Base-by-base conservation (phyloP, 805 yeast species). In the Candida broadrunensis region DNA sequence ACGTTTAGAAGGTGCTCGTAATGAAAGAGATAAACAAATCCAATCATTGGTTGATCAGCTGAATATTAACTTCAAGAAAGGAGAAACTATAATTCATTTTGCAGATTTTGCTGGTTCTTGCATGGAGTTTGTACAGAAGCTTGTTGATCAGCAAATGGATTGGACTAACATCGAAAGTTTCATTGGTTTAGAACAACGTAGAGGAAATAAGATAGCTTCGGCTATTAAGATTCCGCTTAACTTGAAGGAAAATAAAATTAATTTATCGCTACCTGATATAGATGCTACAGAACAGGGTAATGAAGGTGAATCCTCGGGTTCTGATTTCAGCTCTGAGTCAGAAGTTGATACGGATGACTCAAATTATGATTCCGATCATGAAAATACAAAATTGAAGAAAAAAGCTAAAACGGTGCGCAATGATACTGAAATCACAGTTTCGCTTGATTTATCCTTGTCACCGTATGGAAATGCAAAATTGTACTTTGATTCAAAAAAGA, bases 401-500 rank as follows among this genome's bases (percentile, higher is more conserved):
- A 48, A 43, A 5, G 26, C 13, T 3, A 21, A 21, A 21, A 9
- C 9, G 9, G 9, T 7, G 24, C 6, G 24, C 9, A 27, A 32
- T 34, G 11, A 24, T 12, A 33, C 46, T 45, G 39, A 49, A 48
- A 9, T 58, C 3, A 69, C 73, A 12, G 84, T 85, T 4, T 70
- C 77, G 40, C 81, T 91, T 38, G 90, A 88, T 50, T 68, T 91
- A 1, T 57, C 72, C 0, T 63, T 82, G 7, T 81, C 95, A 1
- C 89, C 97, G 0, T 89, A 78, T 69, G 96, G 97, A 1, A 91
- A 91, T 62, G 90, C 97, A 0, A 75, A 91, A 7, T 66, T 75
- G 21, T 91, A 88, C 55, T 91, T 88, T 58, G 86, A 83, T 36
- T 77, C 81, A 5, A 87, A 85, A 59, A 86, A 85, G 48, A 63